Conservation (phyloP, 164 flowering plant genomes). For the grape (Vitis vinifera) region ASM3070453v1 NC_081822.1:36099001-36099500, state of each 20-base stretch:
- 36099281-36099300: too few relatives aligned
- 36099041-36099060: constrained; percentile 77
- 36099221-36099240: constrained; percentile 88
- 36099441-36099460: too few relatives aligned
- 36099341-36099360: too few relatives aligned
- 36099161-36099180: not conserved
- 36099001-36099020: constrained; percentile 88
- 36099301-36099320: too few relatives aligned
- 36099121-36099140: not conserved
- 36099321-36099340: too few relatives aligned
- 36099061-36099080: constrained; percentile 80
- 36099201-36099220: constrained; percentile 86
- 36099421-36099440: too few relatives aligned
- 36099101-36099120: not conserved
- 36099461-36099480: too few relatives aligned
- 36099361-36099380: too few relatives aligned
- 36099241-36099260: constrained; percentile 7
- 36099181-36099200: constrained; percentile 44
- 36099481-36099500: too few relatives aligned
- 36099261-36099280: too few relatives aligned
- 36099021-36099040: constrained; percentile 83
- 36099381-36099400: too few relatives aligned
- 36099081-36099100: constrained; percentile 1
- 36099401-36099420: too few relatives aligned
- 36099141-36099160: not conserved